phyloP scores from a whole-genome alignment of 768 basidiomycete genomes.

The Tephrocybe sp. region DNA sequence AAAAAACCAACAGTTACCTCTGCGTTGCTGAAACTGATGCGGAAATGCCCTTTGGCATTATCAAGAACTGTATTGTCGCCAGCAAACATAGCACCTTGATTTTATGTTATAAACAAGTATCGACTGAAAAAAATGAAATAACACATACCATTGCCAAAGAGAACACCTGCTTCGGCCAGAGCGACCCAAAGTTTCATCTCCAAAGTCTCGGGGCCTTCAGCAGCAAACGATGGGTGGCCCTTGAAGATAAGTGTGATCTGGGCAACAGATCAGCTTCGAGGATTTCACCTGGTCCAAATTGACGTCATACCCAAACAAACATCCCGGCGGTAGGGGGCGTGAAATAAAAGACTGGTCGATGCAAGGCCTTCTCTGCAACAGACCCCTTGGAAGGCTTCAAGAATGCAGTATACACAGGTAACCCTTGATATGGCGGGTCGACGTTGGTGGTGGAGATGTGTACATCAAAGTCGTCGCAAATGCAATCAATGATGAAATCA shows the following conservation, averaged over 20 bases:
- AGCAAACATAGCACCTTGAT: slow-evolving; percentile 41
- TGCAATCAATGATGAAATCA: slow-evolving; percentile 60
- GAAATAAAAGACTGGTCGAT: slow-evolving; percentile 54
- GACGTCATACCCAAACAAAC: slow-evolving; percentile 70
- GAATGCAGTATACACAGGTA: slow-evolving; percentile 44
- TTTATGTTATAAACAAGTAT: background rate
- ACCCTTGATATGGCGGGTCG: slow-evolving; percentile 31
- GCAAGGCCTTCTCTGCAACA: background rate
- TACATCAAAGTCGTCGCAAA: slow-evolving; percentile 63
- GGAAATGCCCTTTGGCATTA: slow-evolving; percentile 45
- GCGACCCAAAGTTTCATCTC: slow-evolving; percentile 61
- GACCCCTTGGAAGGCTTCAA: slow-evolving; percentile 24
- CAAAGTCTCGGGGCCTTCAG: slow-evolving; percentile 37
- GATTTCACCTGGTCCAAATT: background rate
- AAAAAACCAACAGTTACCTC: slow-evolving; percentile 34
- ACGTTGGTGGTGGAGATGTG: slow-evolving; percentile 28
- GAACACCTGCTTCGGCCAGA: slow-evolving; percentile 58
- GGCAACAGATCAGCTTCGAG: background rate
- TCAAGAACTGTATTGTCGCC: slow-evolving; percentile 24
- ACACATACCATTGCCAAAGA: slow-evolving; percentile 59
- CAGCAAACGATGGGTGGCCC: slow-evolving; percentile 43
- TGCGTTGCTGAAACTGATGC: slow-evolving; percentile 54
- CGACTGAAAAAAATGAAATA: background rate
- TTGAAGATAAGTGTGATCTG: slow-evolving; percentile 66
- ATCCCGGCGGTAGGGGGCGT: slow-evolving; percentile 80